Base-by-base conservation (phyloP, 139 green algal species). In the Auxenochlorella pyrenoidosa region DNA sequence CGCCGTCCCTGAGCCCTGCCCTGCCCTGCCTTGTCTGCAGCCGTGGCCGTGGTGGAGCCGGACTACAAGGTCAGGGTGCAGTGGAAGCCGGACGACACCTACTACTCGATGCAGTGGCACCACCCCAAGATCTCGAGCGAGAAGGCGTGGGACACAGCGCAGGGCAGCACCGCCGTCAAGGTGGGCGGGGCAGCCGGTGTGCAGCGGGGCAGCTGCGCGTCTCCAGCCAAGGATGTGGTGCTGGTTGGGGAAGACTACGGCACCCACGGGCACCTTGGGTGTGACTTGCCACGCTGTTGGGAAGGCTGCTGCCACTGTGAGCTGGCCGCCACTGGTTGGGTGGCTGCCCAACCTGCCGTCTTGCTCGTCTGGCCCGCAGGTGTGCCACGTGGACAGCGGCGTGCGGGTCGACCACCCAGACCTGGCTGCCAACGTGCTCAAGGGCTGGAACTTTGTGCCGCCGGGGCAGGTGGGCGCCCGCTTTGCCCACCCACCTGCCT, bases 41-140 rank as follows among this genome's bases (percentile, higher is more conserved):
- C 78, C 34, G 86, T 92, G 51, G 70, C 59, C 1, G 3, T 86
- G 1, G 89, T 82, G 18, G 89, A 92, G 81, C 89, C 89, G 22
- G 85, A 92, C 75, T 88, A 90, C 60, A 75, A 87, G 58, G 85
- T 92, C 63, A 36, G 19, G 12, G 59, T 88, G 44, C 71, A 41
- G n/a, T 65, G 70, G 58, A 77, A 38, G 30, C 88, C 88, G 21
- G 72, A 85, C 34, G 89, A 92, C 80, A 24, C 77, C 30, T 63
- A 86, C 44, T 78, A 59, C 59, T 12, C 60, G 6, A 18, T 86
- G 59, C 90, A 92, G 78, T 92, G 90, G 90, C 77, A 92, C 82
- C 75, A 85, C 34, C 75, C 73, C 43, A 47, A 73, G n/a, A 82
- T 91, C 47, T 32, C 22, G 5, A 71, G n/a, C 47, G 8, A 68